Evolutionary conservation across 306 rosid genomes (phyloP).

Genomic region (Cucumis melo): DNA sequence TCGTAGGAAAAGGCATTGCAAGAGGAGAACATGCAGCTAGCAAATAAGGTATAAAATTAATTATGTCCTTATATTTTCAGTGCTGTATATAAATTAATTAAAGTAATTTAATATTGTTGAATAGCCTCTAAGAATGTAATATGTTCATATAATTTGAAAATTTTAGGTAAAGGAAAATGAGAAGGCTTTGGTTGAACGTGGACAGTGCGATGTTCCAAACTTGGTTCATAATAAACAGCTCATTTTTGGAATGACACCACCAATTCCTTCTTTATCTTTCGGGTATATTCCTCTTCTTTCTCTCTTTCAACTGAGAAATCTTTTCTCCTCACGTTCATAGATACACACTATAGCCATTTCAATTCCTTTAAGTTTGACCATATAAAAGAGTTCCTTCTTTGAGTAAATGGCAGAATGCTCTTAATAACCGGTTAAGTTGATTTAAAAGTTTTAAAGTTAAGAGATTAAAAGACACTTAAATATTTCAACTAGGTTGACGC

Average conservation of each 20-base stretch:
- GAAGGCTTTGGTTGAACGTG: constrained; percentile 16
- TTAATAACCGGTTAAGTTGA: too few relatives aligned
- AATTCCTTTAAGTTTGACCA: too few relatives aligned
- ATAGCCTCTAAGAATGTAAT: not conserved
- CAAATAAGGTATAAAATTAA: constrained; percentile 32
- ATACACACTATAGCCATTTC: too few relatives aligned
- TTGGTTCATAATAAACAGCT: constrained; percentile 27
- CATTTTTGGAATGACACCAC: constrained; percentile 20
- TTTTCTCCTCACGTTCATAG: too few relatives aligned
- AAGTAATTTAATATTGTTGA: not conserved
- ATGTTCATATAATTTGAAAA: not conserved
- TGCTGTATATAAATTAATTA: too few relatives aligned
- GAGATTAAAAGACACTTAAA: too few relatives aligned
- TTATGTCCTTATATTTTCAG: not conserved
- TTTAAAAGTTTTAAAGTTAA: too few relatives aligned
- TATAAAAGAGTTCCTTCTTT: too few relatives aligned
- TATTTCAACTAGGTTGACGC: too few relatives aligned
- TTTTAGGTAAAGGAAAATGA: constrained; percentile 45
- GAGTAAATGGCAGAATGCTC: too few relatives aligned
- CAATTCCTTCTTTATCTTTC: constrained; percentile 30
- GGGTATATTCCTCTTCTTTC: constrained; percentile 30
- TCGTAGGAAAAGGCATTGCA: constrained; percentile 46
- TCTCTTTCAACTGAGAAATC: not conserved
- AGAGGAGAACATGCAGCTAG: constrained; percentile 45
- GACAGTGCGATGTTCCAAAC: constrained; percentile 15